Evolutionary conservation across 768 basidiomycete species (phyloP).

Genomic region (Leccinum fibrillosum): DNA sequence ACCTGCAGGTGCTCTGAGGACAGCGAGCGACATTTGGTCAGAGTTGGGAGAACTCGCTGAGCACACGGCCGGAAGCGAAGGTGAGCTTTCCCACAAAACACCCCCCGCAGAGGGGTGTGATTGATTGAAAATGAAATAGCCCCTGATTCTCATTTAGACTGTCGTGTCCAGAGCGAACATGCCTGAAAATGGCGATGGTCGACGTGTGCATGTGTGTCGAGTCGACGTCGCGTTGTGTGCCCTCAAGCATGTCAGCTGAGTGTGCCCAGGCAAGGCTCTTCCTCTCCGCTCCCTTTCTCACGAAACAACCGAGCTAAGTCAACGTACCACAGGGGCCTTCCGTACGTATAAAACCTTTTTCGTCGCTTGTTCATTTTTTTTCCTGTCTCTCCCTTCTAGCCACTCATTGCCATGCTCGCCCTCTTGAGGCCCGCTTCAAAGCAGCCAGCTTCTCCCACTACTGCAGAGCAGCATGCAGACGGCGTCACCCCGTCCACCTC

Average conservation of each 20-base stretch:
- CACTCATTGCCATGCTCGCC: constrained; percentile 17
- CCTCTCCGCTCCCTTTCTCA: constrained; percentile 23
- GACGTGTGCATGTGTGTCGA: neutral
- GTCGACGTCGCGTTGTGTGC: neutral
- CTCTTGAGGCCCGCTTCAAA: constrained; percentile 22
- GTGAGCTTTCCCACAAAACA: constrained; percentile 11
- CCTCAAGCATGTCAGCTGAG: neutral
- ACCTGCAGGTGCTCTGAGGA: constrained; percentile 35
- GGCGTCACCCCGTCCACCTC: neutral
- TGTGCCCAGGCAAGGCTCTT: neutral
- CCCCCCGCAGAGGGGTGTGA: constrained; percentile 11
- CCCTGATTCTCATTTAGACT: constrained; percentile 11
- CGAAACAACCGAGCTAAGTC: constrained; percentile 18
- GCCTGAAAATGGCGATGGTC: neutral
- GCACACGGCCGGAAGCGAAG: neutral
- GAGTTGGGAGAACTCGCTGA: neutral
- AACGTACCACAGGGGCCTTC: neutral
- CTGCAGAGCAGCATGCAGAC: neutral
- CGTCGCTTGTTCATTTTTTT: constrained; percentile 3
- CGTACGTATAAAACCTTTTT: constrained; percentile 29
- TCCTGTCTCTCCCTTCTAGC: neutral
- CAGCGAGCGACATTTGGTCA: constrained; percentile 41
- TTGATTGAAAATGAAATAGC: neutral
- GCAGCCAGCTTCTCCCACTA: constrained; percentile 4
- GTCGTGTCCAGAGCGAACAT: neutral